These are phyloP conservation scores for Hemisphaericaspora nanyangensis DNA, from an alignment of 805 yeast genomes.

Conservation along the genomic window DNA sequence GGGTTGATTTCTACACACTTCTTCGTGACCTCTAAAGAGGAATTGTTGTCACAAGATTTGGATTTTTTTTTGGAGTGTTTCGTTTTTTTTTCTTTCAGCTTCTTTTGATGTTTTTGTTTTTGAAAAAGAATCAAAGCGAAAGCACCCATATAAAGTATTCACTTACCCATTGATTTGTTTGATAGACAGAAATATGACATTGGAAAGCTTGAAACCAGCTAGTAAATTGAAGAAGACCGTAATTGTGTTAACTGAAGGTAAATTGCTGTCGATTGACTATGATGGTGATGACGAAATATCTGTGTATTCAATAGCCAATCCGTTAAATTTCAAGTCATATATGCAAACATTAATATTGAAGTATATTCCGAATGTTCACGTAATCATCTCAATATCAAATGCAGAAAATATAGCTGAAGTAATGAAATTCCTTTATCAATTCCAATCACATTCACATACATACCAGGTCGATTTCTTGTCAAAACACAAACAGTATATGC, in stretches of 20 bases:
- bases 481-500: slow-evolving; percentile 1
- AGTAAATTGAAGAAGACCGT: neutral
- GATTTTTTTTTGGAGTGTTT: too few species aligned
- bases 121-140: neutral
- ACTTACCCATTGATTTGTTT: neutral
- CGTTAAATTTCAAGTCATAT: slow-evolving; percentile 3
- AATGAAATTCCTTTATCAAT: slow-evolving; percentile 1
- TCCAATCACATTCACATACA: neutral
- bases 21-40: too few species aligned
- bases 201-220: neutral
- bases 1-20: too few species aligned
- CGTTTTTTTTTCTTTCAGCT: too few species aligned
- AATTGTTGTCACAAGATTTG: too few species aligned
- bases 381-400: neutral
- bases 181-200: neutral
- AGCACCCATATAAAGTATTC: too few species aligned
- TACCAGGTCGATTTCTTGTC: slow-evolving; percentile 6
- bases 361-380: neutral
- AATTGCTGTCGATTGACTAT: slow-evolving; percentile 12
- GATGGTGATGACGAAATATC: slow-evolving; percentile 7
- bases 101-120: too few species aligned
- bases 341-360: neutral
- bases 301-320: slow-evolving; percentile 14
- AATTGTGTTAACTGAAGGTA: slow-evolving; percentile 2
- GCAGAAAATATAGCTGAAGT: neutral